Evolutionary conservation across 2,329 filamentous ascomycete species (phyloP).

Genomic region (Aspergillus fumigatus): DNA sequence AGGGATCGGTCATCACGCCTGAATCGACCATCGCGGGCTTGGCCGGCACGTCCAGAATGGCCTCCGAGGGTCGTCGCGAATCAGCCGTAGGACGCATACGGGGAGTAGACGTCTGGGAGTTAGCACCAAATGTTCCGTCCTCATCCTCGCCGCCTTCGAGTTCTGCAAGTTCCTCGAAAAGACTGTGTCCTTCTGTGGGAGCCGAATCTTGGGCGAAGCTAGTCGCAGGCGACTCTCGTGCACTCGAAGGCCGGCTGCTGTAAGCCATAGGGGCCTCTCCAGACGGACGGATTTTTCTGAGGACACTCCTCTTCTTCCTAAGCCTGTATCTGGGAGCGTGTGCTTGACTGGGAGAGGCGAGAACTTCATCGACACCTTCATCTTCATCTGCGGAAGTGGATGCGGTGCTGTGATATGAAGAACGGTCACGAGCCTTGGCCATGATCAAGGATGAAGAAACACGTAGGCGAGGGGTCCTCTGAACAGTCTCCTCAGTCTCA

Average conservation of each 20-base stretch:
- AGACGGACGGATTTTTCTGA: constrained; percentile 53
- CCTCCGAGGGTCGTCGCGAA: constrained; percentile 31
- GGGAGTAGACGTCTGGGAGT: constrained; percentile 38
- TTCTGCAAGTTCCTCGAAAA: constrained; percentile 86
- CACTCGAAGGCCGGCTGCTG: constrained; percentile 34
- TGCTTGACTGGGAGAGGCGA: constrained; percentile 64
- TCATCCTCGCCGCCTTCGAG: constrained; percentile 68
- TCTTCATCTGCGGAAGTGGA: constrained; percentile 79
- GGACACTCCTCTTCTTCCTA: constrained; percentile 61
- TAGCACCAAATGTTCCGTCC: constrained; percentile 50
- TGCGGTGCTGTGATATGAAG: constrained; percentile 79
- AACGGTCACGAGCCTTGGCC: constrained; percentile 51
- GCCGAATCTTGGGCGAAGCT: constrained; percentile 47
- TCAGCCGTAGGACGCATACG: constrained; percentile 26
- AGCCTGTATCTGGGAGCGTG: constrained; percentile 67
- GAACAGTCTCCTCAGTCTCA: constrained; percentile 67
- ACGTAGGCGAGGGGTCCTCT: constrained; percentile 36
- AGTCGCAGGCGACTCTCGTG: constrained; percentile 50
- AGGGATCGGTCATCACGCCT: constrained; percentile 59
- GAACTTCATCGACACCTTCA: constrained; percentile 53
- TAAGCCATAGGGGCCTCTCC: constrained; percentile 42
- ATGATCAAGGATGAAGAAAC: constrained; percentile 34
- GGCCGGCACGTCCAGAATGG: constrained; percentile 16
- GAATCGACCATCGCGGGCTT: constrained; percentile 54
- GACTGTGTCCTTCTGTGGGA: constrained; percentile 63